Evolutionary conservation across 306 rosid species (phyloP), one percentile per base, ranked within the genome.

Genomic region (Casuarina equisetifolia): DNA sequence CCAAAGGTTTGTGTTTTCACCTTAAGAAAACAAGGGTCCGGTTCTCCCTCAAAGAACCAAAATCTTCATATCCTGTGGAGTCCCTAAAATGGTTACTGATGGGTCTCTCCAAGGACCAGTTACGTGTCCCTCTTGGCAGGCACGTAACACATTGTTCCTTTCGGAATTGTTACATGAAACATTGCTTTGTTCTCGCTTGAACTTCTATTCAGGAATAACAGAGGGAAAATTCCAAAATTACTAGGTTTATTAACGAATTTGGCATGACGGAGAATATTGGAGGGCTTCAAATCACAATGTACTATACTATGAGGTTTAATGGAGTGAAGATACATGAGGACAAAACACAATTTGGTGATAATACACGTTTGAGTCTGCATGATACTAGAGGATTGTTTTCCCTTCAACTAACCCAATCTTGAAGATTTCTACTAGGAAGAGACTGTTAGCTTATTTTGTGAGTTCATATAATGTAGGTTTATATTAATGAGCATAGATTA

Each of bases 221-320:
- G 73, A 6, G 83, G 87, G 64, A 84, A 78, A 69, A 85, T 88
- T 20, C 91, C 91, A 35, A 88, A 88, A 78, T 88, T 89, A 10
- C 91, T 82, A 9, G 85, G 89, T 61, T 88, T 88, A 82, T 86
- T 78, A 20, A 66, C 81, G 54, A 54, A 81, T 58, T 83, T 76
- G 25, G 61, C 69, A 74, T 83, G 87, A 6, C 85, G 91, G 44
- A 88, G 83, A 38, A 88, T 48, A 53, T 88, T 88, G 39, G 84
- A 77, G 8, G 91, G 91, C 48, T 88, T 88, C 82, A 88, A 63
- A 70, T 88, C 91, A 50, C 91, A 89, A 19, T 85, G 91, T 25
- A 85, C 82, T 1, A 88, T 73, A 78, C 80, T 55, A 55, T 88
- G 83, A 58, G 91, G 89, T 58, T 81, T 81, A 69, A 80, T 79